A percentile compares a stretch with the other conserved stretches of the same genome.
Evolutionary conservation across 2,329 filamentous ascomycete species (phyloP).

Genomic region (Alternaria brassicae): DNA sequence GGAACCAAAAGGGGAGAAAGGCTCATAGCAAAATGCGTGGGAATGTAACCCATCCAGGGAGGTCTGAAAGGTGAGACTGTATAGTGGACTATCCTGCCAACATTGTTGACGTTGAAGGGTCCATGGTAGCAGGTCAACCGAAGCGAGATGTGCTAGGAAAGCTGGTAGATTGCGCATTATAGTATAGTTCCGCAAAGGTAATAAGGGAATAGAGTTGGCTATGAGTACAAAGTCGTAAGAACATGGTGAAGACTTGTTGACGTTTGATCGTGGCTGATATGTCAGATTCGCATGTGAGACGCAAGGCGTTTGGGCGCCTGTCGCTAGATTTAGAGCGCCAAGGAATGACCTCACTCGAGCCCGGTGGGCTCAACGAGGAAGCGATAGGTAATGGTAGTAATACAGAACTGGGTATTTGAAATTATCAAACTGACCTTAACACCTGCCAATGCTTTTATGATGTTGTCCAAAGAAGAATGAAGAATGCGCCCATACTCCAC

Average conservation of each 20-base stretch:
- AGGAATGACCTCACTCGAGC: neutral
- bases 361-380: neutral
- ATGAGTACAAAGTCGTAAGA: neutral
- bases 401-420: slow-evolving; percentile 26
- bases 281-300: slow-evolving; percentile 24
- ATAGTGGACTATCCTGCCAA: slow-evolving; percentile 32
- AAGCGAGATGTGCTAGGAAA: neutral
- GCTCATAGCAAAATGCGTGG: neutral
- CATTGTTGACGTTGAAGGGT: slow-evolving; percentile 30
- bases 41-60: slow-evolving; percentile 20
- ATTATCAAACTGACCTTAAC: slow-evolving; percentile 32
- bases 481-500: neutral
- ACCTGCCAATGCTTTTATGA: slow-evolving; percentile 29
- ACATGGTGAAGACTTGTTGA: neutral
- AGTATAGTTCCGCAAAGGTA: neutral
- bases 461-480: neutral
- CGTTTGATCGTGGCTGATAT: neutral
- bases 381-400: slow-evolving; percentile 1
- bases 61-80: slow-evolving; percentile 18
- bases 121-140: neutral
- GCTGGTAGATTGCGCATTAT: neutral
- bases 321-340: slow-evolving; percentile 21
- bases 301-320: slow-evolving; percentile 19
- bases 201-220: fast-evolving
- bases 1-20: fast-evolving